Conservation (phyloP, 1,139 yeast genomes). For the Magnusiomyces tetraspermus region DNA sequence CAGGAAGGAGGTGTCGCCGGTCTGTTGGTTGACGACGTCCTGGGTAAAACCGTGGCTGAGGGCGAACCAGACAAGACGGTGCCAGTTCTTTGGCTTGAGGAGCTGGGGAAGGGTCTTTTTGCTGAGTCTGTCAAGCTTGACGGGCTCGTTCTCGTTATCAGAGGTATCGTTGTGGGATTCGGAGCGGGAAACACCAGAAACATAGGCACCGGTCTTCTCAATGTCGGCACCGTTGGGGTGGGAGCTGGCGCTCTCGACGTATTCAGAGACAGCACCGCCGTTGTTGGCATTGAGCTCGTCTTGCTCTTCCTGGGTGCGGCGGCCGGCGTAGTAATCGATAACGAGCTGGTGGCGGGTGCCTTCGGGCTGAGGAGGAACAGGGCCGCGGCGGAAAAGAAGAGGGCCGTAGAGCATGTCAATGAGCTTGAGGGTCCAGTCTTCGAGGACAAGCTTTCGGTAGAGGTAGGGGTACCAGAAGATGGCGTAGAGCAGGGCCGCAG, state of each 20-base stretch:
- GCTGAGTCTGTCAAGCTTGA: slow-evolving; percentile 14
- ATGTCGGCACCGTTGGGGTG: slow-evolving; percentile 9
- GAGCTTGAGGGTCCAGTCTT: slow-evolving; percentile 61
- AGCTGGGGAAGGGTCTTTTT: slow-evolving; percentile 10
- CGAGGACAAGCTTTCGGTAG: slow-evolving; percentile 48
- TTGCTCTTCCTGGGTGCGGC: slow-evolving; percentile 35
- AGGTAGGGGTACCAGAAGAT: slow-evolving; percentile 54
- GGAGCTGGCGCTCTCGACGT: background rate
- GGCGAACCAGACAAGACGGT: slow-evolving; percentile 40
- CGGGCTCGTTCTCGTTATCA: slow-evolving; percentile 9
- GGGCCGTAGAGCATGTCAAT: slow-evolving; percentile 46
- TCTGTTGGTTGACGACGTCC: slow-evolving; percentile 51
- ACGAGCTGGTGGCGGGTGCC: slow-evolving; percentile 35
- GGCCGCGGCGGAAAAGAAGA: slow-evolving; percentile 39
- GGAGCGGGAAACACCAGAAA: background rate
- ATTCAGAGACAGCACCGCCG: slow-evolving; percentile 17
- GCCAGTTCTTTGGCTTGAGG: slow-evolving; percentile 44
- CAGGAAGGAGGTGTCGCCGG: slow-evolving; percentile 27
- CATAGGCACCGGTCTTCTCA: background rate
- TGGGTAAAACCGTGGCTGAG: slow-evolving; percentile 53
- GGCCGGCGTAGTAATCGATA: slow-evolving; percentile 57
- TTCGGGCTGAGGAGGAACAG: slow-evolving; percentile 58
- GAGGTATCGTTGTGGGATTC: no score
- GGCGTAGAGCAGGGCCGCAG: slow-evolving; percentile 44
- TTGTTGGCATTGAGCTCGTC: slow-evolving; percentile 21